Evolutionary conservation across 2,329 filamentous ascomycete genomes (phyloP).

Genomic region (Parasarocladium wereldwijsianum): DNA sequence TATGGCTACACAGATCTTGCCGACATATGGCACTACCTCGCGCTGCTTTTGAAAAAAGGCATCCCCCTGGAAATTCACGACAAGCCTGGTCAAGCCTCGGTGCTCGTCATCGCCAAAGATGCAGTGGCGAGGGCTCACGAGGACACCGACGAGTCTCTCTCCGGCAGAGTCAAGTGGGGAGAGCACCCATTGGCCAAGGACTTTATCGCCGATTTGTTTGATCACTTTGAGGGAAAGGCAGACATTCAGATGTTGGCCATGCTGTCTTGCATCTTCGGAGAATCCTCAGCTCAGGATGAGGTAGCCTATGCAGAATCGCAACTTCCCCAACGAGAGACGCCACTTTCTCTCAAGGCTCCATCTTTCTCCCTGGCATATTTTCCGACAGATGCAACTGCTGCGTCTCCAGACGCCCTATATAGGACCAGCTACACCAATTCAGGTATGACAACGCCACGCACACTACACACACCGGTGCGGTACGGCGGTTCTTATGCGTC

Average conservation of each 20-base stretch:
- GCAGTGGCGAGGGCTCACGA: slow-evolving; percentile 30
- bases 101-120: slow-evolving; percentile 55
- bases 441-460: slow-evolving; percentile 39
- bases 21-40: slow-evolving; percentile 72
- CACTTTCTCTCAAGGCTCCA: slow-evolving; percentile 48
- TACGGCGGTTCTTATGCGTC: slow-evolving; percentile 42
- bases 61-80: slow-evolving; percentile 53
- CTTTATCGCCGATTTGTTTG: slow-evolving; percentile 48
- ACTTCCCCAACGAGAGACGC: slow-evolving; percentile 43
- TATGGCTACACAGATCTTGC: slow-evolving; percentile 58
- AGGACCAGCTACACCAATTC: slow-evolving; percentile 39
- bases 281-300: slow-evolving; percentile 38
- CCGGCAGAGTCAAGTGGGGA: slow-evolving; percentile 54
- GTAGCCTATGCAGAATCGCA: slow-evolving; percentile 42
- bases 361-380: slow-evolving; percentile 55
- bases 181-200: slow-evolving; percentile 46
- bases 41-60: slow-evolving; percentile 61
- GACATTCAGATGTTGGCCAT: slow-evolving; percentile 60
- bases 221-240: slow-evolving; percentile 44
- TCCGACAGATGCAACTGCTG: slow-evolving; percentile 43
- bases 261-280: slow-evolving; percentile 55
- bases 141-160: slow-evolving; percentile 17
- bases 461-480: slow-evolving; percentile 38
- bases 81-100: slow-evolving; percentile 38
- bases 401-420: slow-evolving; percentile 35